Base-by-base conservation (phyloP, 2,329 filamentous ascomycete genomes). In the Pseudophaeomoniella oleicola region DNA sequence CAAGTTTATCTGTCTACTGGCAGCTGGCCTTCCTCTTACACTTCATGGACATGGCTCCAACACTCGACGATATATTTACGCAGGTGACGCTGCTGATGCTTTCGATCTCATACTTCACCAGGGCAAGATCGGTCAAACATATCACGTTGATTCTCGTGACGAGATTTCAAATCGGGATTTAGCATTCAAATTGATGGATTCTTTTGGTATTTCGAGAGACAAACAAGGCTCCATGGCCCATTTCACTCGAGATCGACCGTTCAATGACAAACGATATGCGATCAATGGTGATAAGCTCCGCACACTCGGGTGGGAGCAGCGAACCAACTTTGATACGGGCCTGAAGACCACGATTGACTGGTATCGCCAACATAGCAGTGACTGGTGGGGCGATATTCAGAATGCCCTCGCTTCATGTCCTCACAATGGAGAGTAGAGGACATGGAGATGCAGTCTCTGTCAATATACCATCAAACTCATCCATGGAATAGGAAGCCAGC, bases 21-120 rank as follows among this genome's bases (percentile, higher is more conserved):
- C 79, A 49, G 69, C 79, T 13, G 61, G 66, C 18, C 67, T 72
- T 41, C 78, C 78, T 9, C 70, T 86, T 0, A 72, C 81, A 9
- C 66, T 88, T 10, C 83, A 88, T 52, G 83, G 83, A 17, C 75
- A 85, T 46, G 83, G 83, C 18, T 76, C 70, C 19, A 78, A 81
- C 10, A 81, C 78, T 0, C 70, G 83, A 18, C 69, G 81, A 38
- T 90, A 87, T 52, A 68, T 90, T 5, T 88, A 78, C 48, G 83
- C 80, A 2, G 78, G 75, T 5, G 83, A 90, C 52, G 82, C 81
- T 2, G 79, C 79, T 3, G 81, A 88, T 50, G 83, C 81, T 2
- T 81, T 88, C 49, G 82, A 90, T 59, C 85, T 81, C 1, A 85
- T 90, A 49, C 67, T 90, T 16, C 83, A 90, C 66, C 77, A 75